These are phyloP conservation scores for Ascochyta clinopodiicola DNA, from an alignment of 2,329 filamentous ascomycete species.

Conservation along the genomic window DNA sequence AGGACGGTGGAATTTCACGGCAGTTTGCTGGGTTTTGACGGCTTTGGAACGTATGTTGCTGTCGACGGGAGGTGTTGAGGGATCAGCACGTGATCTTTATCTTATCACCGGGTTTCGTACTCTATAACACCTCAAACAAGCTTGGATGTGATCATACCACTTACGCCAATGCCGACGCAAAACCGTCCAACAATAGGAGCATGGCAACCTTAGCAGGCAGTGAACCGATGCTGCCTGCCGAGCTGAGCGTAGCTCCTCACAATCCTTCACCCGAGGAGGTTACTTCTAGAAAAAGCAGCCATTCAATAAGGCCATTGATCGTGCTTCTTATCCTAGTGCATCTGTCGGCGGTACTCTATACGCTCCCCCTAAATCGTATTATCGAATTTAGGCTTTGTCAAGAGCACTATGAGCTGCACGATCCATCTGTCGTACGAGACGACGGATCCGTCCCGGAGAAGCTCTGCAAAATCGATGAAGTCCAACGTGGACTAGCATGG, in stretches of 20 bases:
- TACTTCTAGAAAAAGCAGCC: slow-evolving; percentile 1
- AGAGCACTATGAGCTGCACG: slow-evolving; percentile 55
- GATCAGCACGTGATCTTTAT: slow-evolving; percentile 9
- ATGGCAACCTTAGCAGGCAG: not conserved
- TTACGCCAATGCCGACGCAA: not conserved
- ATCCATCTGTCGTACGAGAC: slow-evolving; percentile 46
- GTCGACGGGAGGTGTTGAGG: not conserved
- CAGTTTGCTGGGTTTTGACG: not conserved
- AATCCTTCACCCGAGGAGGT: slow-evolving; percentile 11
- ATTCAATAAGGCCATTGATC: slow-evolving; percentile 38
- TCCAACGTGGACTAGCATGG: slow-evolving; percentile 61
- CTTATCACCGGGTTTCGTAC: slow-evolving; percentile 1
- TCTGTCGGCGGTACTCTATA: slow-evolving; percentile 43
- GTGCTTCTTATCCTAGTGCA: slow-evolving; percentile 43
- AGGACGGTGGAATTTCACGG: not conserved
- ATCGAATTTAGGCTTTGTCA: slow-evolving; percentile 52
- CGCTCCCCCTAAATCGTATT: slow-evolving; percentile 47
- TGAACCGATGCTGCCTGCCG: not conserved
- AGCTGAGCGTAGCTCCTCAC: not conserved
- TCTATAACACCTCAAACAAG: not conserved
- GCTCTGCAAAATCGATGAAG: slow-evolving; percentile 60
- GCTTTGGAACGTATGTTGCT: not conserved
- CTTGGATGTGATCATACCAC: not conserved
- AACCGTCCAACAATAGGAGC: not conserved
- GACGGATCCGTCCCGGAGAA: slow-evolving; percentile 57